Conservation (phyloP, 805 yeast species). For the Candida vartiovaarae region DNA sequence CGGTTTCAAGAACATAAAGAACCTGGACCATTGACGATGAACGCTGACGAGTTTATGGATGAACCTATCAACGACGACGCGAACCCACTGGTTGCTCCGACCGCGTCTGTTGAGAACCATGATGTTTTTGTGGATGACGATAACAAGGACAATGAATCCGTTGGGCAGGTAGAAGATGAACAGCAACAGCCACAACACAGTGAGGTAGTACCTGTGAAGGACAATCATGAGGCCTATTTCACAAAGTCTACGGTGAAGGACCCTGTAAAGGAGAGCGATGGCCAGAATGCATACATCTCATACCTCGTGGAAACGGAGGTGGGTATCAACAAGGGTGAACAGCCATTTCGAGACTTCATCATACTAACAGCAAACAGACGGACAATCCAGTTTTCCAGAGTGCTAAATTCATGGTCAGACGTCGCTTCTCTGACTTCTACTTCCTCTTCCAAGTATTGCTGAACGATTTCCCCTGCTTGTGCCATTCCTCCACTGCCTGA, state of each 20-base stretch:
- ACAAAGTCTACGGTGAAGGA: constrained; percentile 40
- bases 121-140: background rate
- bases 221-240: constrained; percentile 12
- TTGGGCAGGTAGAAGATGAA: background rate
- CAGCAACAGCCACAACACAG: constrained; percentile 3
- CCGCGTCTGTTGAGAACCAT: background rate
- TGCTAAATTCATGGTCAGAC: constrained; percentile 45
- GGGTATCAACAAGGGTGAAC: background rate
- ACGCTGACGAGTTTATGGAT: constrained; percentile 14
- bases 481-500: constrained; percentile 93
- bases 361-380: constrained; percentile 24
- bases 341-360: background rate
- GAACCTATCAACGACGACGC: constrained; percentile 14
- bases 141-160: background rate
- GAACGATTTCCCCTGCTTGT: constrained; percentile 76
- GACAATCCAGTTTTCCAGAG: constrained; percentile 51
- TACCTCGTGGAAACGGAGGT: constrained; percentile 54
- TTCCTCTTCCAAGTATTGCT: constrained; percentile 66
- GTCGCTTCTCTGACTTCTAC: constrained; percentile 85
- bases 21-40: constrained; percentile 3
- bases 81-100: background rate
- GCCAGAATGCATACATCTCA: constrained; percentile 70
- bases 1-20: background rate
- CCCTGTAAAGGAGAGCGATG: constrained; percentile 67
- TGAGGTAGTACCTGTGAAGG: background rate